phyloP scores from a whole-genome alignment of 805 yeast genomes.

The Yarrowia sp. region DNA sequence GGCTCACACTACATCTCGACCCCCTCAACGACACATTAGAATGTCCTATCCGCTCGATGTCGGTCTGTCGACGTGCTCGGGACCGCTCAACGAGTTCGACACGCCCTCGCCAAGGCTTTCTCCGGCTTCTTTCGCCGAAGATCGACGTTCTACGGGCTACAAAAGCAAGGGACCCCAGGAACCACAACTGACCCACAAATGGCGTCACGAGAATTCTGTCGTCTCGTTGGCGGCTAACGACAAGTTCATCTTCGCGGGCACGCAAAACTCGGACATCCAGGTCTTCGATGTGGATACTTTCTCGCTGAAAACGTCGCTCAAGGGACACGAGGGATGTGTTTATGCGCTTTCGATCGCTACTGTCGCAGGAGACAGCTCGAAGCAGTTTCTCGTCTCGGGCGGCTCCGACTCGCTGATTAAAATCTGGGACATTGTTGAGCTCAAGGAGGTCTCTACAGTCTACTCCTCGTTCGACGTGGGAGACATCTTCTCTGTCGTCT shows the following conservation, averaged over 20 bases:
- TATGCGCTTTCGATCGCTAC: conserved; percentile 51
- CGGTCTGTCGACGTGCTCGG: conserved; percentile 17
- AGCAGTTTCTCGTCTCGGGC: conserved; percentile 69
- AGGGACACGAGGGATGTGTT: conserved; percentile 73
- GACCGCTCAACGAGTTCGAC: conserved; percentile 21
- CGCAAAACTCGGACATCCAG: conserved; percentile 77
- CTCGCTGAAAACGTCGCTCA: conserved; percentile 51
- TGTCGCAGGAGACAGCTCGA: conserved; percentile 39
- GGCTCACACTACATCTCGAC: neutral
- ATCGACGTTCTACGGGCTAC: conserved; percentile 9
- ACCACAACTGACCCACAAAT: conserved; percentile 55
- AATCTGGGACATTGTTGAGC: conserved; percentile 65
- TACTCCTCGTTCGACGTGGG: conserved; percentile 88
- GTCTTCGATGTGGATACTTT: conserved; percentile 67
- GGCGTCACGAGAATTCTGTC: conserved; percentile 73
- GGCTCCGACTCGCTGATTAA: conserved; percentile 88
- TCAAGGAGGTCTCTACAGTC: conserved; percentile 56
- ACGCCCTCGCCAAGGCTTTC: conserved; percentile 14
- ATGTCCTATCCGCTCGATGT: conserved; percentile 11
- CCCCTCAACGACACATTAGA: neutral
- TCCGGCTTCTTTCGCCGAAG: conserved; percentile 9
- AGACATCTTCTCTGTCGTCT: conserved; percentile 80
- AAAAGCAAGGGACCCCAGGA: neutral
- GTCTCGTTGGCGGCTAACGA: conserved; percentile 50
- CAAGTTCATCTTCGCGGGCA: conserved; percentile 69